Conservation (phyloP, 768 basidiomycete species). For the Astraeus odoratus region DNA sequence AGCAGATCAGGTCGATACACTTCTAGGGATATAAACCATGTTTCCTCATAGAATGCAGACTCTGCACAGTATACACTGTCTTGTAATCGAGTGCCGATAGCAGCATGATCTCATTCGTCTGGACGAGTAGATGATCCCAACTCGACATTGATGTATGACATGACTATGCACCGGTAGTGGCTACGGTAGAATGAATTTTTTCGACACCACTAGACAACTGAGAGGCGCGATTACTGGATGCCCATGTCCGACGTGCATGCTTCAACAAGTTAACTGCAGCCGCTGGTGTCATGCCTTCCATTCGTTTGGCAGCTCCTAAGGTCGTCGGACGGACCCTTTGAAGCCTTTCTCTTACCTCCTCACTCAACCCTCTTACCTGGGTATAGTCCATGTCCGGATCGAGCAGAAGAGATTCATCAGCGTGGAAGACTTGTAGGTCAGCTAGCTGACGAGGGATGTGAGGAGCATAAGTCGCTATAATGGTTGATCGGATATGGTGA, state of each 20-base stretch:
- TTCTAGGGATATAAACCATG: too few relatives aligned
- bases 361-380: conserved; percentile 59
- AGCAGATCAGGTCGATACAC: too few relatives aligned
- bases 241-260: conserved; percentile 43
- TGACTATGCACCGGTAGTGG: conserved; percentile 2
- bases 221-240: background rate
- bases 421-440: conserved; percentile 65
- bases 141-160: too few relatives aligned
- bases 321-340: conserved; percentile 55
- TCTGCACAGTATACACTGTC: too few relatives aligned
- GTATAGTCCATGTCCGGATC: conserved; percentile 68
- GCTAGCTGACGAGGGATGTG: conserved; percentile 68
- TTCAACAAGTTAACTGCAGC: conserved; percentile 62
- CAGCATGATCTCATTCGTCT: too few relatives aligned
- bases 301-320: conserved; percentile 84
- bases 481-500: background rate
- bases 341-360: conserved; percentile 67
- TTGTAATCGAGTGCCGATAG: too few relatives aligned
- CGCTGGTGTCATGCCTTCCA: conserved; percentile 90
- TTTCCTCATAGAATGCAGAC: too few relatives aligned
- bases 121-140: too few relatives aligned
- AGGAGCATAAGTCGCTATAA: conserved; percentile 52
- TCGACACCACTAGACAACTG: background rate
- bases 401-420: conserved; percentile 67
- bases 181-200: background rate